These are phyloP conservation scores for Annulohypoxylon nitens DNA, from an alignment of 495 filamentous ascomycete genomes.

Conservation along the genomic window DNA sequence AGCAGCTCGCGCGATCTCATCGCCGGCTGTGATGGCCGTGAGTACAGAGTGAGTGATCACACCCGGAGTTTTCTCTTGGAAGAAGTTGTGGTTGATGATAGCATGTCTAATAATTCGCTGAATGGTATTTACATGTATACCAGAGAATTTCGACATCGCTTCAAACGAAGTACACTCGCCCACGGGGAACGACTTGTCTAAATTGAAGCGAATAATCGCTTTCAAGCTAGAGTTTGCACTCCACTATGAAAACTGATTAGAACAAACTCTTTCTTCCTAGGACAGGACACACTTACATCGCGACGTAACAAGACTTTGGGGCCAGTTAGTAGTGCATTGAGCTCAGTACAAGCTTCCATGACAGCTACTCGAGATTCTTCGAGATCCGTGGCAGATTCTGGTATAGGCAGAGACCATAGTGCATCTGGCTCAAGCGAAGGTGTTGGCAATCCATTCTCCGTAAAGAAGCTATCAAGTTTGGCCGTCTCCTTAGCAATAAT, in stretches of 20 bases:
- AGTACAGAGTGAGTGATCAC: conserved; percentile 39
- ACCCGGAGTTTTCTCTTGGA: conserved; percentile 33
- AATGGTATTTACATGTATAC: conserved; percentile 27
- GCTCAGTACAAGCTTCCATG: conserved; percentile 39
- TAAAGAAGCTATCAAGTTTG: conserved; percentile 28
- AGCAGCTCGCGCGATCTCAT: conserved; percentile 27
- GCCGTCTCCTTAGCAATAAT: conserved; percentile 33
- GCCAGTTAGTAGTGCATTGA: conserved; percentile 34
- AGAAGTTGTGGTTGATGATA: conserved; percentile 43
- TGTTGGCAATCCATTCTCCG: conserved; percentile 22
- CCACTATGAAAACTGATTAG: conserved; percentile 32
- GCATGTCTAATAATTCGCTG: conserved; percentile 43
- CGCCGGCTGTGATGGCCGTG: conserved; percentile 28
- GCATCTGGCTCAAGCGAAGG: conserved; percentile 36
- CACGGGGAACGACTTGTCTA: conserved; percentile 42
- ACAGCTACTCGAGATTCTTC: conserved; percentile 15
- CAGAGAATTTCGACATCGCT: conserved; percentile 39
- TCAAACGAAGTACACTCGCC: conserved; percentile 39
- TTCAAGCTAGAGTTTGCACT: conserved; percentile 39
- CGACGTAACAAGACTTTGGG: conserved; percentile 29
- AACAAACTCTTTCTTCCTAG: background rate
- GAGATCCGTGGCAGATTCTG: conserved; percentile 20
- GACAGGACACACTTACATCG: conserved; percentile 4
- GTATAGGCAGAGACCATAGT: conserved; percentile 31
- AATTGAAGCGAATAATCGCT: conserved; percentile 39